Evolutionary conservation across 2,329 filamentous ascomycete species (phyloP), one percentile per base, ranked within the genome.

Genomic region (Coniella lustricola): DNA sequence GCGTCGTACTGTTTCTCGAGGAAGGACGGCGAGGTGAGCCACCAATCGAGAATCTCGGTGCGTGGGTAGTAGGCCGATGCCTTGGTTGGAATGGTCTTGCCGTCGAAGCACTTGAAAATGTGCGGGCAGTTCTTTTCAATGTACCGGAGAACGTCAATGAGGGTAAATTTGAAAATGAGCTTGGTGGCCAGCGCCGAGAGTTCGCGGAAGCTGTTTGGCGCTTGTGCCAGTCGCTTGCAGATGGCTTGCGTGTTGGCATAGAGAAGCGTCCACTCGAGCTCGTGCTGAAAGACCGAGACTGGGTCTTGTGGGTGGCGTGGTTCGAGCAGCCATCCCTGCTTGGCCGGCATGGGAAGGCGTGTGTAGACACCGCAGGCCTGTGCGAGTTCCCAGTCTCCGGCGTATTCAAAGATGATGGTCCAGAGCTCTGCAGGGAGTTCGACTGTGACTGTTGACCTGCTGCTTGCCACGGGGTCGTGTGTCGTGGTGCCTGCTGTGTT

Each of bases 341-440:
- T 45, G 32, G 72, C 65, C 1, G 91, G 90, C 52, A 84, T 79
- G 1, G 81, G 76, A 5, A 95, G 71, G 48, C 79, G 89, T 1
- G 89, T 89, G 60, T 86, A 91, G 38, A 96, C 79, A 49, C 86
- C 83, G 5, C 96, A 72, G 1, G 87, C 84, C 55, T 84, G 84
- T 9, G 91, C 86, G 17, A 94, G 73, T 66, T 96, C 91, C 91
- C 91, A 97, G 64, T 97, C 91, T 37, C 82, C 82, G 0, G 90
- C 80, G 54, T 84, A 81, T 55, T 94, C 87, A 37, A 96, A 81
- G 41, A 97, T 85, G 49, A 91, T 85, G 29, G 85, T 85, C 89
- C 90, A 95, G 34, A 96, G 77, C 66, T 97, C 91, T 0, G 86
- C 81, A 0, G 91, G 91, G 1, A 97, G 71, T 36, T 71, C 71